Evolutionary conservation across 2,329 filamentous ascomycete genomes (phyloP), one percentile per base, ranked within the genome.

Genomic region (Trichoderma sp.): DNA sequence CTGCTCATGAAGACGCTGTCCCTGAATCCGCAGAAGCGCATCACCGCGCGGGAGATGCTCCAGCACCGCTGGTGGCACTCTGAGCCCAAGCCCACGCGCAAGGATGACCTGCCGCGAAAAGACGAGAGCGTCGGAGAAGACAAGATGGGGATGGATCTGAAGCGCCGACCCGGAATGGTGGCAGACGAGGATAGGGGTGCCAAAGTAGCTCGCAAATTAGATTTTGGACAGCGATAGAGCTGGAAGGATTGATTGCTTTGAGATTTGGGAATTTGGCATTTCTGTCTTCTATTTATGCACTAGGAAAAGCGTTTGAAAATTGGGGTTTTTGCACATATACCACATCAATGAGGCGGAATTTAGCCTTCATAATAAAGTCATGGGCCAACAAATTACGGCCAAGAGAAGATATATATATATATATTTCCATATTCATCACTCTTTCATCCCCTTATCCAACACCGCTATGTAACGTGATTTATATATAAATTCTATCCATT

Each of bases 21-120:
- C 14, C 86, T 98, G 71, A 93, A 99, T 80, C 96, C 96, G n/a
- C 88, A 89, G 76, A 93, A 91, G 79, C 86, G 96, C 70, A 90
- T 93, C 75, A 93, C 90, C 0, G 93, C 94, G 0, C 84, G 87
- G 43, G 88, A 92, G 72, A 91, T 96, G 78, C 85, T 99, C 68
- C 85, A 89, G 77, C 94, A 98, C 78, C 83, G 86, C 59, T 99
- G 93, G 90, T 99, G 95, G 93, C 88, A 87, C 52, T 88, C 87
- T 29, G 91, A 96, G 43, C 96, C 96, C 0, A 88, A 89, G 73
- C 95, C 96, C 2, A 97, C 93, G 2, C 87, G 86, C 71, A 94
- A 94, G 75, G 88, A 92, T 76, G 89, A 96, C 75, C 83, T 99
- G 63, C 96, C 96, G 1, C 88, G 86, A 72, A 96, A 95, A 78